phyloP scores from a whole-genome alignment of 179 eudicot genomes.

The Actinidia chinensis region DNA sequence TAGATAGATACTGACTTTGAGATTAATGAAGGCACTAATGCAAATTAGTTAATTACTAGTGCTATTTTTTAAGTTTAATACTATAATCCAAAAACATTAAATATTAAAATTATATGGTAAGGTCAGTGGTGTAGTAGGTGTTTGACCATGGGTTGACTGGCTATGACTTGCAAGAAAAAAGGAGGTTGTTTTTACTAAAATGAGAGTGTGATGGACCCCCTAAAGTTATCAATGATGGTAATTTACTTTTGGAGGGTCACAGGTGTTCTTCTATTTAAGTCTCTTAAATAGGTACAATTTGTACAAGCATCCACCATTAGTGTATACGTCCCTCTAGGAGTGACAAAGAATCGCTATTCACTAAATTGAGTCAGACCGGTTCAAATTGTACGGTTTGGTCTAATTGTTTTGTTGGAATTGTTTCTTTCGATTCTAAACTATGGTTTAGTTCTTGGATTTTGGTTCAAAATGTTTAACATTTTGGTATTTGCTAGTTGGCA shows the following conservation, averaged over 20 bases:
- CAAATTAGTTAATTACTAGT: conserved; percentile 1
- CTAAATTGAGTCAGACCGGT: no score
- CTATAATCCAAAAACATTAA: neutral
- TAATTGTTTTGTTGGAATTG: no score
- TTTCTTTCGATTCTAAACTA: no score
- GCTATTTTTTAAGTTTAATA: neutral
- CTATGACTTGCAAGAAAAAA: conserved; percentile 16
- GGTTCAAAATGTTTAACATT: no score
- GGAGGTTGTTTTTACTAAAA: conserved; percentile 14
- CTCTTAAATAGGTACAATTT: neutral
- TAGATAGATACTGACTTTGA: neutral
- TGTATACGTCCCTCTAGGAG: neutral
- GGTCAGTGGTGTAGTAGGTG: neutral
- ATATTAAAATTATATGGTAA: neutral
- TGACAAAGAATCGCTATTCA: no score
- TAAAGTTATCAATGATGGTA: conserved; percentile 24
- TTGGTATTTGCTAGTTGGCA: no score
- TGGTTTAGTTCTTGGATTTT: no score
- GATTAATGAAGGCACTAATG: neutral
- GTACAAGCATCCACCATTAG: neutral
- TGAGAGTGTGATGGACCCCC: conserved; percentile 23
- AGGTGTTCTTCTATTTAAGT: neutral
- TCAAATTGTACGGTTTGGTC: no score
- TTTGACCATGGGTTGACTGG: conserved; percentile 31
- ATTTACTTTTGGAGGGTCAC: conserved; percentile 16